Conservation (phyloP, 2,329 filamentous ascomycete species). For the Botrytis elliptica region DNA sequence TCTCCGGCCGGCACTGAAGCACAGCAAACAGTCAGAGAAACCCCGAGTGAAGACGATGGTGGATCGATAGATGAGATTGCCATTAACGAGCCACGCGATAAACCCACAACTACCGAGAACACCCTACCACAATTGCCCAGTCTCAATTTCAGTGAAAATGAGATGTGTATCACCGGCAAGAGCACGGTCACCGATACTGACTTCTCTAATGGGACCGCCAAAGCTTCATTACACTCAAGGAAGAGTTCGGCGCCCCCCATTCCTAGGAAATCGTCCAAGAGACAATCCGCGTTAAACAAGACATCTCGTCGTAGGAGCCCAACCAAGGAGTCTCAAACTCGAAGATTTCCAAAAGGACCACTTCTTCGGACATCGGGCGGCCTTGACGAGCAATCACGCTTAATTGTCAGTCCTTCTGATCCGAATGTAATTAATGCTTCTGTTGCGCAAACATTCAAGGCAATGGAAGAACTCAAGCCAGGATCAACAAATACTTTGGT, state of each 20-base stretch:
- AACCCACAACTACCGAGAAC: background rate
- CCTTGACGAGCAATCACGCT: background rate
- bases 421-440: slow-evolving; percentile 16
- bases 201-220: background rate
- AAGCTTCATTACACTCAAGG: slow-evolving; percentile 20
- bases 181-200: background rate
- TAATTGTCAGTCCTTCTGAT: background rate
- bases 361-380: background rate
- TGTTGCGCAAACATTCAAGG: background rate
- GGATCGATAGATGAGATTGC: background rate
- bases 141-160: slow-evolving; percentile 10
- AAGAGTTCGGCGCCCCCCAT: slow-evolving; percentile 29
- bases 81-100: background rate
- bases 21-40: background rate
- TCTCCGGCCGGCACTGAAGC: background rate
- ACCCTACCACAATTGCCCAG: slow-evolving; percentile 10
- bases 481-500: slow-evolving; percentile 20
- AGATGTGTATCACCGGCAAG: background rate
- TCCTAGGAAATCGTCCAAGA: slow-evolving; percentile 32
- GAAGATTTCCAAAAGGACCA: background rate
- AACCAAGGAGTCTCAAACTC: background rate
- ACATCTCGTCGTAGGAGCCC: slow-evolving; percentile 5
- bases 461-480: slow-evolving; percentile 10
- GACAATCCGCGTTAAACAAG: slow-evolving; percentile 24
- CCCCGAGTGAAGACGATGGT: background rate